Evolutionary conservation across 257 asterid genomes (phyloP).

Genomic region (Lithospermum erythrorhizon): DNA sequence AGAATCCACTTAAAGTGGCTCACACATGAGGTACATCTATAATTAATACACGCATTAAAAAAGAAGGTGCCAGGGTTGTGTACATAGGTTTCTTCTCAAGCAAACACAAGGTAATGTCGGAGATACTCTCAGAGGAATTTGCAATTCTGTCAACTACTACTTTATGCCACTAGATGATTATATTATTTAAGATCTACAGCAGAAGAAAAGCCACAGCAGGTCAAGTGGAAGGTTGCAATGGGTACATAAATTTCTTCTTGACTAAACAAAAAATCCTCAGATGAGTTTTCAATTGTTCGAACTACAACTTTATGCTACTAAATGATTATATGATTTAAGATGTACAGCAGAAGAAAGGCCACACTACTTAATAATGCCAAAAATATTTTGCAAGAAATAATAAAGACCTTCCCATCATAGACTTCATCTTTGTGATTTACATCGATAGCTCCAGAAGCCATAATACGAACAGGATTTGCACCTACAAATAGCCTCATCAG

Average conservation of each 20-base stretch:
- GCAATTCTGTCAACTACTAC: too few relatives aligned
- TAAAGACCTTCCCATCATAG: slow-evolving; percentile 65
- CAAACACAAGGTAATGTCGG: not conserved
- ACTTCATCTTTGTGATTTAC: slow-evolving; percentile 83
- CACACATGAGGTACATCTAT: too few relatives aligned
- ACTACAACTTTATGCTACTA: too few relatives aligned
- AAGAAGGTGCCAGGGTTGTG: not conserved
- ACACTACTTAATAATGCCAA: not conserved
- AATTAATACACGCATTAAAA: too few relatives aligned
- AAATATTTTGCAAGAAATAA: slow-evolving; percentile 4
- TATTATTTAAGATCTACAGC: not conserved
- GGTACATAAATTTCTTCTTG: too few relatives aligned
- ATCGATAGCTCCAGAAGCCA: slow-evolving; percentile 95
- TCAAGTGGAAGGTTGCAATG: too few relatives aligned
- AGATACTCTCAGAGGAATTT: too few relatives aligned
- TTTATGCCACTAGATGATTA: not conserved
- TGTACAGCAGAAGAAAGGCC: not conserved
- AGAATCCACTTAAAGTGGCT: too few relatives aligned
- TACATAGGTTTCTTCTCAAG: not conserved
- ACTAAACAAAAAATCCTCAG: too few relatives aligned
- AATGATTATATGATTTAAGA: too few relatives aligned
- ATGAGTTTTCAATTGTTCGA: too few relatives aligned
- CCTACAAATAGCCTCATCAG: slow-evolving; percentile 86
- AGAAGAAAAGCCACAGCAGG: not conserved
- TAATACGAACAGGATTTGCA: slow-evolving; percentile 66